phyloP scores from a whole-genome alignment of 495 filamentous ascomycete genomes.

The Aspergillus cristatus region DNA sequence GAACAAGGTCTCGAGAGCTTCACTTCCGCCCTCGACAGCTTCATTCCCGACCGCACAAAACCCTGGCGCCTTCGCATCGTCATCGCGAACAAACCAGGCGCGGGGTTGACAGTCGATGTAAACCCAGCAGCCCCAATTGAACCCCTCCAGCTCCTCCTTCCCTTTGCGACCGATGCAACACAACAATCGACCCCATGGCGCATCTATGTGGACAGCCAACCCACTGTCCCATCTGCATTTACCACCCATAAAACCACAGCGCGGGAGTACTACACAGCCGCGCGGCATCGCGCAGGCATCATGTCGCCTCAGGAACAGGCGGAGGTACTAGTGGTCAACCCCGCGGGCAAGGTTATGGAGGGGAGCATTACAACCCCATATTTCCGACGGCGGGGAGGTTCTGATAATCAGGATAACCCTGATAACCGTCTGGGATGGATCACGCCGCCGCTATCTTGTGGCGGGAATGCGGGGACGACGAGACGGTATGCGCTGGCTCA shows the following conservation, averaged over 20 bases:
- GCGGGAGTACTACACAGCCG: slow-evolving; percentile 55
- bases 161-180: slow-evolving; percentile 9
- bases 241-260: slow-evolving; percentile 71
- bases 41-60: slow-evolving; percentile 26
- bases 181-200: slow-evolving; percentile 21
- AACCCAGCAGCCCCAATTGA: slow-evolving; percentile 38
- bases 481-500: slow-evolving; percentile 69
- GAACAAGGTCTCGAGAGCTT: slow-evolving; percentile 21
- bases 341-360: slow-evolving; percentile 67
- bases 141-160: slow-evolving; percentile 46
- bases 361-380: slow-evolving; percentile 74
- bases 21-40: slow-evolving; percentile 19
- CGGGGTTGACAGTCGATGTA: slow-evolving; percentile 36
- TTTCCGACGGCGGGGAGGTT: slow-evolving; percentile 40
- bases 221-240: slow-evolving; percentile 47
- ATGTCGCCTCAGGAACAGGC: slow-evolving; percentile 35
- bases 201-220: slow-evolving; percentile 47
- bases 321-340: slow-evolving; percentile 70
- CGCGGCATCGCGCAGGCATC: slow-evolving; percentile 50
- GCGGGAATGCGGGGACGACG: slow-evolving; percentile 75
- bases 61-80: slow-evolving; percentile 46
- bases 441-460: slow-evolving; percentile 42
- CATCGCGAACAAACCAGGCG: slow-evolving; percentile 22
- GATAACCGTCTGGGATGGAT: slow-evolving; percentile 19
- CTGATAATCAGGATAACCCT: neutral